These are phyloP conservation scores for Metschnikowia vanudenii DNA, from an alignment of 805 yeast genomes.

Conservation along the genomic window DNA sequence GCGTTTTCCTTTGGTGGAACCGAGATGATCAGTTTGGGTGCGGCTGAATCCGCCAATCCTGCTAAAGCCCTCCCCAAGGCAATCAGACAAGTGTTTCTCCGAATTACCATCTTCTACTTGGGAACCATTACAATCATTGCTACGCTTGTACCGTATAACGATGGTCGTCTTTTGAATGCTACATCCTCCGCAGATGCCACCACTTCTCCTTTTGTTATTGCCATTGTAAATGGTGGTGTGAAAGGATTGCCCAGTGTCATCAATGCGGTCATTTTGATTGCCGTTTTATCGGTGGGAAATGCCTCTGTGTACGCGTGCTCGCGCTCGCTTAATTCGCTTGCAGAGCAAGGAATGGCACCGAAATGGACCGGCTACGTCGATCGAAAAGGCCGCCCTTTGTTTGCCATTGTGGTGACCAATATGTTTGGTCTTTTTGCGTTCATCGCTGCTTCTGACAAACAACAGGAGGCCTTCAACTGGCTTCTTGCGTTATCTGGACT, in stretches of 20 bases:
- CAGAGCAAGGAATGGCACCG: constrained; percentile 44
- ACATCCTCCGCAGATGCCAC: constrained; percentile 30
- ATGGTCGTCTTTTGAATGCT: constrained; percentile 21
- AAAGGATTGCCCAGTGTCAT: constrained; percentile 42
- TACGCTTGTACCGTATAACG: constrained; percentile 38
- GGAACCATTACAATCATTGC: constrained; percentile 40
- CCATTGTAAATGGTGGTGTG: constrained; percentile 41
- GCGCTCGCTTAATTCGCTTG: constrained; percentile 38
- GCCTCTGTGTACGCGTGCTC: constrained; percentile 45
- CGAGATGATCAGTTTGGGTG: constrained; percentile 41
- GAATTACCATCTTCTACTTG: constrained; percentile 42
- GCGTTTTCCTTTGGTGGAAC: constrained; percentile 45
- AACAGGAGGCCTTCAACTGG: constrained; percentile 40
- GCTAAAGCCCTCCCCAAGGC: constrained; percentile 41
- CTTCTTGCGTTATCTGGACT: constrained; percentile 43
- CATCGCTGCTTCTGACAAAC: constrained; percentile 40
- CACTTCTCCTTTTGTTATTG: constrained; percentile 45
- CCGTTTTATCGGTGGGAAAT: constrained; percentile 42
- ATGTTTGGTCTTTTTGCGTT: constrained; percentile 38
- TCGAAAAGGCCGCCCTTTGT: constrained; percentile 40
- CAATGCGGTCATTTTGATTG: constrained; percentile 40
- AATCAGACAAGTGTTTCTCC: constrained; percentile 43
- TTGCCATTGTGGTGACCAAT: constrained; percentile 34
- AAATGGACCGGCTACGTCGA: constrained; percentile 36
- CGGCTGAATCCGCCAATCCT: constrained; percentile 38